Conservation (phyloP, 331 rosid species). For the Phaseolus coccineus region DNA sequence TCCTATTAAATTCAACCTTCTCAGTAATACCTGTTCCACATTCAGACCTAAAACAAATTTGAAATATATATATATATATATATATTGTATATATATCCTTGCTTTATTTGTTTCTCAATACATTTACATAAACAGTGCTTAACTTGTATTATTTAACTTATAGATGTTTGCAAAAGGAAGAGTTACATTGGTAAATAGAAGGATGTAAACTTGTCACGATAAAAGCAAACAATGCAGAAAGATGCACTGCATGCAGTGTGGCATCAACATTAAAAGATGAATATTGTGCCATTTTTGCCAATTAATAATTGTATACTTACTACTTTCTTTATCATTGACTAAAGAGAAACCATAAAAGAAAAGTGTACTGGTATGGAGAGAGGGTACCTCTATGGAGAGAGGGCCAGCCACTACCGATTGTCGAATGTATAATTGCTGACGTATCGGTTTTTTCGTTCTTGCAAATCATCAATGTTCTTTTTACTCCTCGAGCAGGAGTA, state of each 20-base stretch:
- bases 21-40: no score
- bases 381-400: no score
- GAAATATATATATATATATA: no score
- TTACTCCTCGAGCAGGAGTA: no score
- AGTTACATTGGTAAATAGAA: background rate
- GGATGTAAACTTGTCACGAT: constrained; percentile 21
- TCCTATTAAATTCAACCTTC: no score
- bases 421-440: no score
- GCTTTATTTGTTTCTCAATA: background rate
- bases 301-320: background rate
- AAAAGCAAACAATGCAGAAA: constrained; percentile 22
- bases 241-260: constrained; percentile 8
- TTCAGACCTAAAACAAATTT: no score
- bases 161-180: constrained; percentile 17
- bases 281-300: background rate
- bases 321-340: background rate
- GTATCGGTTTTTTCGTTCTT: no score
- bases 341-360: background rate
- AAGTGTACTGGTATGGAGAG: no score
- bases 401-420: no score
- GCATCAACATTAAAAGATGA: background rate
- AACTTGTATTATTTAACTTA: constrained; percentile 20
- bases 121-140: background rate
- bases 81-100: no score
- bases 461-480: no score